Evolutionary conservation across 2,329 filamentous ascomycete species (phyloP).

Genomic region (Fusarium luffae): DNA sequence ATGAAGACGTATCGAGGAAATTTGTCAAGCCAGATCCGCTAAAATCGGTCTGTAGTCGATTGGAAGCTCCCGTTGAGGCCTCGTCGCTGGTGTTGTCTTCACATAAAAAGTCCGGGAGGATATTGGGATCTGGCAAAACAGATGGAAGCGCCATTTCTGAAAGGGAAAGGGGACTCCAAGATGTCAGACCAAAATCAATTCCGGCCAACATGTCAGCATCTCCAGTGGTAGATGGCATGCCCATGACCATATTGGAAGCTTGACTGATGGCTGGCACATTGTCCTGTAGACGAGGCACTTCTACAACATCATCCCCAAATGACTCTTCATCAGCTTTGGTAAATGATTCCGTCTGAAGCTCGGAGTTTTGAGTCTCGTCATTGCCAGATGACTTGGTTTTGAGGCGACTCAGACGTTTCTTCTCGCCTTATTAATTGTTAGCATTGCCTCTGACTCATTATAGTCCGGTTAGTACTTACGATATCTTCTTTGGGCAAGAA

Average conservation of each 20-base stretch:
- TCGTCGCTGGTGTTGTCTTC: slow-evolving; percentile 13
- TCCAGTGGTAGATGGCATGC: slow-evolving; percentile 4
- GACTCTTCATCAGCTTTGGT: neutral
- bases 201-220: slow-evolving; percentile 33
- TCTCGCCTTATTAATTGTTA: slow-evolving; percentile 46
- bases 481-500: slow-evolving; percentile 66
- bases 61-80: neutral
- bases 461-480: slow-evolving; percentile 46
- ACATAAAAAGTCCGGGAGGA: slow-evolving; percentile 19
- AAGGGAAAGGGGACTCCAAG: slow-evolving; percentile 40
- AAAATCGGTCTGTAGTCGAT: neutral
- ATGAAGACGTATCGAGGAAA: slow-evolving; percentile 38
- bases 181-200: slow-evolving; percentile 38
- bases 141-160: slow-evolving; percentile 32
- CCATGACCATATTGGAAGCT: neutral
- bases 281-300: neutral
- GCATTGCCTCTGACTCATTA: neutral
- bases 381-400: slow-evolving; percentile 32
- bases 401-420: slow-evolving; percentile 47
- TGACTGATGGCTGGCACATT: neutral
- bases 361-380: slow-evolving; percentile 2
- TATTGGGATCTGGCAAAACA: slow-evolving; percentile 24
- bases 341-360: neutral
- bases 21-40: slow-evolving; percentile 24
- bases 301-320: slow-evolving; percentile 15